Evolutionary conservation across 768 basidiomycete genomes (phyloP), one percentile per base, ranked within the genome.

Genomic region (Podaxis pistillaris): DNA sequence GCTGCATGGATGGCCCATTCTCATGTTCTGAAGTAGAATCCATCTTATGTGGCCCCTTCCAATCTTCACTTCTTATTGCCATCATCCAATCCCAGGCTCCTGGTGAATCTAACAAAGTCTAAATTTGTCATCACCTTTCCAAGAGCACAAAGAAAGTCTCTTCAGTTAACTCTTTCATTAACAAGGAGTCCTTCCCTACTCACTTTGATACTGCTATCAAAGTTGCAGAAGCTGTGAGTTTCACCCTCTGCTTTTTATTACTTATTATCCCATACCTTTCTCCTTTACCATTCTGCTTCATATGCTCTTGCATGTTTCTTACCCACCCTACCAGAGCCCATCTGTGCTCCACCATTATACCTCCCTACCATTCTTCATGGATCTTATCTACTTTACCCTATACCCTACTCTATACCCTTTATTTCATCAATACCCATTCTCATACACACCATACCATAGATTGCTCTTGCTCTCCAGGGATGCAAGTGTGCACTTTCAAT

Each of bases 21-120:
- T 38, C 60, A 13, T 7, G 8, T 1, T 4, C 24, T 28, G 30
- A 62, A 12, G 54, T 65, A 0, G 68, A 72, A 50, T 12, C 19
- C 0, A 73, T 71, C 9, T 47, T 76, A 0, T 59, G 67, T 1
- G 74, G 73, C 0, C 72, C 70, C 6, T 74, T 77, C 51, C 66
- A 68, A n/a, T 68, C 67, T 2, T 75, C 73, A 0, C 74, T 72
- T 0, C 67, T 75, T 30, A 71, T 75, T 2, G 70, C 72, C 1
- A 55, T 66, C 0, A 58, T 68, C 9, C 70, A 72, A 49, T 26
- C 63, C 0, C 74, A 76, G 44, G 67, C 36, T 22, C 71, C 60
- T 1, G 67, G 67, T 7, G 64, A 37, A 15, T 67, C 70, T 0
- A 64, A 71, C 64, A 73, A 74, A 41, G 28, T 70, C 3, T 63